Conservation (phyloP, 306 rosid species). For the Urtica urens region DNA sequence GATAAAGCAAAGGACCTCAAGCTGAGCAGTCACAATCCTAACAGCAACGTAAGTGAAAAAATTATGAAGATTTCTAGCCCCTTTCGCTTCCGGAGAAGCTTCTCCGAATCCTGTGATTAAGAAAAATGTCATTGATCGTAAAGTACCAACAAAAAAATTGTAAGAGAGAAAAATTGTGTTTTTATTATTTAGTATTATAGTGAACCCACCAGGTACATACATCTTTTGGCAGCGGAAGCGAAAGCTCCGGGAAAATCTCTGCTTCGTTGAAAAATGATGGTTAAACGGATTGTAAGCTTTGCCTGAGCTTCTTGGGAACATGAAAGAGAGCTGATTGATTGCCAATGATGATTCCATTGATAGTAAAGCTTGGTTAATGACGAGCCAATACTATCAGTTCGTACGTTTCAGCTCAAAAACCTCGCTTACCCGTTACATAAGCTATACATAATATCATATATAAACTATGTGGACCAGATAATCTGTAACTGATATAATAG, state of each 20-base stretch:
- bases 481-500: no score
- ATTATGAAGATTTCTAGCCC: conserved; percentile 63
- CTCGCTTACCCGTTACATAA: no score
- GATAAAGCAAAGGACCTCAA: conserved; percentile 42
- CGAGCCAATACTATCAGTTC: no score
- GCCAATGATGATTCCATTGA: conserved; percentile 54
- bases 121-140: no score
- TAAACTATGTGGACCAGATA: no score
- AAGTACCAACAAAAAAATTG: no score
- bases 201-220: conserved; percentile 78
- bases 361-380: background rate
- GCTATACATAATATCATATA: no score
- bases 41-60: conserved; percentile 85
- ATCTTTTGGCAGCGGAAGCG: conserved; percentile 68
- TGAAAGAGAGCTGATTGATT: conserved; percentile 32
- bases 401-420: no score
- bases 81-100: conserved; percentile 89
- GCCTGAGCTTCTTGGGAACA: conserved; percentile 31
- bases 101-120: conserved; percentile 73
- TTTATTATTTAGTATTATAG: no score
- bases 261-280: conserved; percentile 28
- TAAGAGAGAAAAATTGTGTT: no score
- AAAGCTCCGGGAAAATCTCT: conserved; percentile 26
- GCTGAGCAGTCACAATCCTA: conserved; percentile 71
- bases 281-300: conserved; percentile 25